These are phyloP conservation scores for Ophiosphaerella herpotricha DNA, from an alignment of 2,329 filamentous ascomycete genomes.

Conservation along the genomic window DNA sequence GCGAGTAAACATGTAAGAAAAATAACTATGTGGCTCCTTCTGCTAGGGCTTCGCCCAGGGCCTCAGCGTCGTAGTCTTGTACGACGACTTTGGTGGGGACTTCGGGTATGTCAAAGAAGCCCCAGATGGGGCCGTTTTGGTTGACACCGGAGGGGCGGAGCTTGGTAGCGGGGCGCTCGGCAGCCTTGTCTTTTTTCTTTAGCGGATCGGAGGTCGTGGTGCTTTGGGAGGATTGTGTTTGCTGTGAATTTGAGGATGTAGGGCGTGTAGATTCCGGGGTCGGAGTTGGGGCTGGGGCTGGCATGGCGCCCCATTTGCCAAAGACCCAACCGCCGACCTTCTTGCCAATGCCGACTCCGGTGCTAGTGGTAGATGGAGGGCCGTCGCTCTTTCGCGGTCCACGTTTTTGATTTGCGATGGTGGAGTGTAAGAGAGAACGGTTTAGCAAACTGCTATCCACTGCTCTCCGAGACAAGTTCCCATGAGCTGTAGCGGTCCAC, in stretches of 20 bases:
- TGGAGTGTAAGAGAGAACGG: conserved; percentile 54
- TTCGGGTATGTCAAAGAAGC: conserved; percentile 43
- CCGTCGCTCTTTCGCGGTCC: conserved; percentile 23
- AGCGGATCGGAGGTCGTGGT: conserved; percentile 10
- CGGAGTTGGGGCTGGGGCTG: conserved; percentile 48
- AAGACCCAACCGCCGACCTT: conserved; percentile 69
- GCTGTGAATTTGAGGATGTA: conserved; percentile 21
- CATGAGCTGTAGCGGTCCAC: conserved; percentile 52
- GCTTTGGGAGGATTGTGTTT: conserved; percentile 24
- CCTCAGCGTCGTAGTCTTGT: conserved; percentile 44
- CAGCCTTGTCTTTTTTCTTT: conserved; percentile 18
- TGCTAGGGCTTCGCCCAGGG: conserved; percentile 43
- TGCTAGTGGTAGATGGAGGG: conserved; percentile 8
- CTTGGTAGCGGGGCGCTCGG: conserved; percentile 6
- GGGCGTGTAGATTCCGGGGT: conserved; percentile 20
- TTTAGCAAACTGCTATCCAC: conserved; percentile 60
- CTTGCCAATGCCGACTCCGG: conserved; percentile 49
- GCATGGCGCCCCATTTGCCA: conserved; percentile 64
- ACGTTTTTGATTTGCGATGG: conserved; percentile 34
- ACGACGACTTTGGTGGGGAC: conserved; percentile 42
- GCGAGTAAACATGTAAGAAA: too few relatives aligned
- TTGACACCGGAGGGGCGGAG: conserved; percentile 44
- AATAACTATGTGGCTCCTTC: conserved; percentile 13
- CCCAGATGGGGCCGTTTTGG: conserved; percentile 45
- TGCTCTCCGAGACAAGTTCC: conserved; percentile 56